Conservation (phyloP, 2,329 filamentous ascomycete genomes). For the Ciborinia camelliae region DNA sequence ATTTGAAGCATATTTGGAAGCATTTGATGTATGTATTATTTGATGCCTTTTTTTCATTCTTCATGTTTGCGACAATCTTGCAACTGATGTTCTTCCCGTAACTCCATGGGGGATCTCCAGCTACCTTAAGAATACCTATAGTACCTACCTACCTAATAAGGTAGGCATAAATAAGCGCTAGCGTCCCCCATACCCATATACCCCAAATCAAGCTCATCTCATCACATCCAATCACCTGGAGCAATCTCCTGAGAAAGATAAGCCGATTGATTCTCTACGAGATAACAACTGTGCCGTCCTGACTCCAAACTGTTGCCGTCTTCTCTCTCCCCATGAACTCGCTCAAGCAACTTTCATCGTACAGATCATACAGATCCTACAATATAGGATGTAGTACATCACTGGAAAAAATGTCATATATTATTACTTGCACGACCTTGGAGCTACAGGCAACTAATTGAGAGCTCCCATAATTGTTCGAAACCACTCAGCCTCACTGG, state of each 20-base stretch:
- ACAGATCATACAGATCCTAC: background rate
- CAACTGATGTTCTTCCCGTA: background rate
- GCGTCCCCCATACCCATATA: too few species aligned
- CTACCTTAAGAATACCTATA: too few species aligned
- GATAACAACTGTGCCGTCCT: conserved; percentile 14
- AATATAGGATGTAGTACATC: conserved; percentile 4
- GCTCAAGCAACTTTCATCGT: background rate
- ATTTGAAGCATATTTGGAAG: background rate
- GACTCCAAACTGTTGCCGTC: background rate
- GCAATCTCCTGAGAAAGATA: conserved; percentile 14
- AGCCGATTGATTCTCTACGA: conserved; percentile 2
- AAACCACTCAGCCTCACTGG: conserved; percentile 10
- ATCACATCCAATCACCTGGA: conserved; percentile 6
- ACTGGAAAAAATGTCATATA: background rate
- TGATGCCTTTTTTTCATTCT: background rate
- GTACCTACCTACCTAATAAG: too few species aligned
- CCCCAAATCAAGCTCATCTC: conserved; percentile 4
- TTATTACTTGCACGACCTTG: conserved; percentile 1
- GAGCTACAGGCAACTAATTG: background rate
- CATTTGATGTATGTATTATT: background rate
- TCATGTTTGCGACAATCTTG: background rate
- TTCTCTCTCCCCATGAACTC: background rate
- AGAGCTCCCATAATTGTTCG: background rate
- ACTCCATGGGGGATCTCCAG: too few species aligned
- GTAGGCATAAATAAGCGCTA: too few species aligned